These are phyloP conservation scores for Lotmaria passim DNA, from an alignment of 208 protist genomes.

Conservation along the genomic window DNA sequence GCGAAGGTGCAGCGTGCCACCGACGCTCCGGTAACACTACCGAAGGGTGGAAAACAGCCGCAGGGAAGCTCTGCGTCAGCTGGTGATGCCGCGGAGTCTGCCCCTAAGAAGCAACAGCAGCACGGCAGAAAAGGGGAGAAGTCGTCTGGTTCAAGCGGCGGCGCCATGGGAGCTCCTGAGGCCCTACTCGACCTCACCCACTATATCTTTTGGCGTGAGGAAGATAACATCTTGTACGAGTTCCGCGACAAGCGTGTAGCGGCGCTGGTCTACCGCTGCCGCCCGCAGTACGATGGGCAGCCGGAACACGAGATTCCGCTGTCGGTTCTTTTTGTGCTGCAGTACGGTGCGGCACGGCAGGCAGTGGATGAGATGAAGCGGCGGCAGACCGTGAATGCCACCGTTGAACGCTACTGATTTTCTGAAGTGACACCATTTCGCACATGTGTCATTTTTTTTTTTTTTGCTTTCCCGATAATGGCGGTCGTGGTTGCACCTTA, in stretches of 20 bases:
- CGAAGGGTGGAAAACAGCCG: constrained; percentile 21
- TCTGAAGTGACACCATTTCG: neutral
- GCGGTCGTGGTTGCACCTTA: neutral
- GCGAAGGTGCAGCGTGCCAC: constrained; percentile 88
- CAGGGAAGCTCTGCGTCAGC: neutral
- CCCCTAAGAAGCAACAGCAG: constrained; percentile 6
- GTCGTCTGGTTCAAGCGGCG: neutral
- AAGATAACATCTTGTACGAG: constrained; percentile 78
- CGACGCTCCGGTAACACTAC: constrained; percentile 46
- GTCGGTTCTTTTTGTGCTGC: constrained; percentile 79
- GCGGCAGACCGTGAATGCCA: constrained; percentile 46
- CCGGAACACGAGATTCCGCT: constrained; percentile 83
- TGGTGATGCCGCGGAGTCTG: neutral
- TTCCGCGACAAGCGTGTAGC: constrained; percentile 87
- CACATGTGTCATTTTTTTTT: neutral
- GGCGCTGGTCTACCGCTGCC: constrained; percentile 77
- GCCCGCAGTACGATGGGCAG: constrained; percentile 85
- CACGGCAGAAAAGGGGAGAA: constrained; percentile 20
- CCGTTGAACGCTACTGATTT: constrained; percentile 67
- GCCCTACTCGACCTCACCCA: constrained; percentile 55
- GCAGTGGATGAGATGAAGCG: constrained; percentile 78
- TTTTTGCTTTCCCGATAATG: neutral
- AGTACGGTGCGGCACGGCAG: constrained; percentile 64
- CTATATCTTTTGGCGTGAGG: constrained; percentile 91
- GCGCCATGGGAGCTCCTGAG: constrained; percentile 24